Conservation (phyloP, 495 filamentous ascomycete species). For the Alectoria sarmentosa region DNA sequence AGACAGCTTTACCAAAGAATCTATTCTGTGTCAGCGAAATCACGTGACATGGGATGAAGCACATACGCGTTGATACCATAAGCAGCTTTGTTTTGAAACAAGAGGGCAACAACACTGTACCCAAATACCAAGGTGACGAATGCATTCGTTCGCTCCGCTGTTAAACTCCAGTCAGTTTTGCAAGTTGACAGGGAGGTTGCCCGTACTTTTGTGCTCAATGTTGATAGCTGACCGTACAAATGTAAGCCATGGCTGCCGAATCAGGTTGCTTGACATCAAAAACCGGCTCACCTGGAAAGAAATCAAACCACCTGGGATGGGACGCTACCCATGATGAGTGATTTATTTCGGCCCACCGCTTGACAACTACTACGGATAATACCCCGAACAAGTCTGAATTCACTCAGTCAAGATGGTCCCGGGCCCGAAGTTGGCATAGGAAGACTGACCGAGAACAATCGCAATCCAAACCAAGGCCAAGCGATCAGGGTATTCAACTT, state of each 20-base stretch:
- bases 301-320: slow-evolving; percentile 39
- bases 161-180: background rate
- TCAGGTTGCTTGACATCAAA: background rate
- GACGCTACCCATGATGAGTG: slow-evolving; percentile 15
- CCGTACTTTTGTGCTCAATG: slow-evolving; percentile 48
- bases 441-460: slow-evolving; percentile 25
- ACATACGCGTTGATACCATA: slow-evolving; percentile 44
- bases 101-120: slow-evolving; percentile 48
- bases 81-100: slow-evolving; percentile 45
- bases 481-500: slow-evolving; percentile 38
- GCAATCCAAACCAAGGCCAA: slow-evolving; percentile 44
- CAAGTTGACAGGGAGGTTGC: background rate
- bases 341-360: slow-evolving; percentile 21
- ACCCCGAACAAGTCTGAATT: slow-evolving; percentile 36
- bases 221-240: slow-evolving; percentile 35
- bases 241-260: background rate
- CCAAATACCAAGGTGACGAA: slow-evolving; percentile 56
- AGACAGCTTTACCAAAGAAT: slow-evolving; percentile 51
- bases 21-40: background rate
- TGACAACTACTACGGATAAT: slow-evolving; percentile 6
- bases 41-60: no score
- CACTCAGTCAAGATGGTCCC: background rate
- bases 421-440: background rate
- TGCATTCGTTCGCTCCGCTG: slow-evolving; percentile 47
- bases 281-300: slow-evolving; percentile 35